Percentiles rank a stretch among this genome's conserved stretches.
Evolutionary conservation across 208 protist genomes (phyloP).

Genomic region (Crithidia sp.): DNA sequence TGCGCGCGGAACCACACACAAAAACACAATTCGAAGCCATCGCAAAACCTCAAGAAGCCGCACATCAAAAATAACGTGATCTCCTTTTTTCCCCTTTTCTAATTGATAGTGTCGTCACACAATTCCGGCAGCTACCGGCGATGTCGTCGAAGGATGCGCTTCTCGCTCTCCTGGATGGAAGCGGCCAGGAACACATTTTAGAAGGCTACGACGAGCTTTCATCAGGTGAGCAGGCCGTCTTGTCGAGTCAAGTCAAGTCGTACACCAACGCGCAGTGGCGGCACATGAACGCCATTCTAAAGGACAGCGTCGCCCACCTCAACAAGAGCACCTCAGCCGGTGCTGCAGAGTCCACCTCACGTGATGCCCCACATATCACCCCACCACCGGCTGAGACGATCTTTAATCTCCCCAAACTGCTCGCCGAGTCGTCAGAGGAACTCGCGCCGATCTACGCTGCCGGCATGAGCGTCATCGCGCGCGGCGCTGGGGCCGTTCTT

Average conservation of each 20-base stretch:
- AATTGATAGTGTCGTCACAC: too few species aligned
- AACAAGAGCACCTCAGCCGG: background rate
- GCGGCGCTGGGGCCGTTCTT: conserved; percentile 90
- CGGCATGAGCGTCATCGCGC: conserved; percentile 82
- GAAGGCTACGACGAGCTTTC: conserved; percentile 41
- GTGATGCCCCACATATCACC: conserved; percentile 6
- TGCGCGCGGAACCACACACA: too few species aligned
- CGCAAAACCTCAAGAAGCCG: too few species aligned
- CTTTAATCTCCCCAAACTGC: conserved; percentile 34
- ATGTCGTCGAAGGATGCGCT: conserved; percentile 32
- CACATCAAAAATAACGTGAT: too few species aligned
- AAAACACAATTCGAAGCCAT: too few species aligned
- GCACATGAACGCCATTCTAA: conserved; percentile 54
- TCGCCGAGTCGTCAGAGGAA: conserved; percentile 10
- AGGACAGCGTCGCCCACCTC: conserved; percentile 34
- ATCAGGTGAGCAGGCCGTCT: conserved; percentile 16
- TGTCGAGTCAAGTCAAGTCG: conserved; percentile 35
- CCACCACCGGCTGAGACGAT: conserved; percentile 39
- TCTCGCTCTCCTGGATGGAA: conserved; percentile 30
- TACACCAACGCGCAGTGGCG: conserved; percentile 37
- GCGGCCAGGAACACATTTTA: conserved; percentile 56
- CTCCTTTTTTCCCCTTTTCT: too few species aligned
- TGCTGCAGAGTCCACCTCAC: background rate
- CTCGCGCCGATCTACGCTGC: conserved; percentile 21
- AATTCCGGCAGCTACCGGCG: too few species aligned